Conservation (phyloP, 1,139 yeast genomes). For the Debaryomyces sp. region DNA sequence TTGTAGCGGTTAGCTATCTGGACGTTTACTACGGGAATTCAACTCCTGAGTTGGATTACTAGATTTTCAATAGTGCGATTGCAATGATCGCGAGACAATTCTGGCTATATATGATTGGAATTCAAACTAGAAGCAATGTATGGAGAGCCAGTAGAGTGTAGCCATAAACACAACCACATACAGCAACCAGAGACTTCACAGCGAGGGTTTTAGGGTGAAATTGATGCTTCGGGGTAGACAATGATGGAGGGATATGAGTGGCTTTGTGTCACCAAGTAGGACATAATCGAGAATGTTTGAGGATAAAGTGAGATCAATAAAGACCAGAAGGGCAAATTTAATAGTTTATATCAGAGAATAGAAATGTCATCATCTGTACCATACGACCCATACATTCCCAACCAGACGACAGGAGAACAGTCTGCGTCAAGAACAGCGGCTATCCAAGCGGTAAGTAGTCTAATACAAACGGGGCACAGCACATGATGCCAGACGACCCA, state of each 20-base stretch:
- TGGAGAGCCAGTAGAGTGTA: background rate
- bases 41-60: background rate
- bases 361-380: conserved; percentile 81
- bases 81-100: background rate
- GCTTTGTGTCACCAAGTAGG: background rate
- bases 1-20: background rate
- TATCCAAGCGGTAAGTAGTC: conserved; percentile 70
- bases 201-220: background rate
- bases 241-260: background rate
- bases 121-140: background rate
- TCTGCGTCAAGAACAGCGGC: conserved; percentile 76
- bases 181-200: background rate
- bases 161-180: background rate
- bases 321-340: background rate
- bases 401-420: conserved; percentile 55
- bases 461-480: background rate
- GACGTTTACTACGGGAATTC: too few species aligned
- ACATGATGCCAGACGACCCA: background rate
- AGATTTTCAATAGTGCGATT: background rate
- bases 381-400: conserved; percentile 87
- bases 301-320: conserved; percentile 3
- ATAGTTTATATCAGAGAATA: conserved; percentile 1
- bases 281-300: conserved; percentile 1
- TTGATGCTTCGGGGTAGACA: background rate
- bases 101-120: background rate